Evolutionary conservation across 2,329 filamentous ascomycete species (phyloP).

Genomic region (Basipetospora sp.): DNA sequence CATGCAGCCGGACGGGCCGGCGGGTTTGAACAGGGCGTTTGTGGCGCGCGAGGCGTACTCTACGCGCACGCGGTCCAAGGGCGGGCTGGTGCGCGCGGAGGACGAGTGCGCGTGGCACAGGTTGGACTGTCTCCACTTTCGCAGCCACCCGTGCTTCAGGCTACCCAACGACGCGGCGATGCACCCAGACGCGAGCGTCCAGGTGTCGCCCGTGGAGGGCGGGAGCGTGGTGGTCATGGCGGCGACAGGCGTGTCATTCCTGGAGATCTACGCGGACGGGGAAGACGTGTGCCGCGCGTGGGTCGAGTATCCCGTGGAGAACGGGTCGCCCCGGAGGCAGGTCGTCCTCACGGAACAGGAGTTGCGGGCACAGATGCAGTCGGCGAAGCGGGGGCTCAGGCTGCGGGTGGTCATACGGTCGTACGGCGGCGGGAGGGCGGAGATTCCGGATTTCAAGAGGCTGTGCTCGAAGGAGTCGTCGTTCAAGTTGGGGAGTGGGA

Average conservation of each 20-base stretch:
- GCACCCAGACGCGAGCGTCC: constrained; percentile 58
- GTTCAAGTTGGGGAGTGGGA: constrained; percentile 56
- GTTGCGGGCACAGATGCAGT: constrained; percentile 55
- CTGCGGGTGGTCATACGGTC: constrained; percentile 64
- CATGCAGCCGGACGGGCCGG: constrained; percentile 83
- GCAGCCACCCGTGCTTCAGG: constrained; percentile 78
- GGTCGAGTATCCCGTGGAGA: constrained; percentile 61
- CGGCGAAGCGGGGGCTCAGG: constrained; percentile 55
- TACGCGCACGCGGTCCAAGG: constrained; percentile 72
- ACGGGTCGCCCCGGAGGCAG: constrained; percentile 52
- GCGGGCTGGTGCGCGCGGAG: constrained; percentile 55
- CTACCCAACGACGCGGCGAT: constrained; percentile 58
- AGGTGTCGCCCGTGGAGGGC: constrained; percentile 72
- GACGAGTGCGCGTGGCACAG: constrained; percentile 90
- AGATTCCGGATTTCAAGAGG: constrained; percentile 60
- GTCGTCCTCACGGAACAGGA: constrained; percentile 61
- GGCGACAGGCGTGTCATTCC: constrained; percentile 65
- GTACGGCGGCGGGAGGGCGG: constrained; percentile 55
- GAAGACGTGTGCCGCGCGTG: constrained; percentile 71
- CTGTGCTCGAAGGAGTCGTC: constrained; percentile 58
- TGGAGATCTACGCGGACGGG: constrained; percentile 69
- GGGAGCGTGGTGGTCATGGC: constrained; percentile 64
- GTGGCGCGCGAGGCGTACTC: constrained; percentile 69
- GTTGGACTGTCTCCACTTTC: constrained; percentile 75
- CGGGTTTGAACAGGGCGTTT: constrained; percentile 71